Base-by-base conservation (phyloP, 208 protist genomes). In the Vickermania spadyakhi region DNA sequence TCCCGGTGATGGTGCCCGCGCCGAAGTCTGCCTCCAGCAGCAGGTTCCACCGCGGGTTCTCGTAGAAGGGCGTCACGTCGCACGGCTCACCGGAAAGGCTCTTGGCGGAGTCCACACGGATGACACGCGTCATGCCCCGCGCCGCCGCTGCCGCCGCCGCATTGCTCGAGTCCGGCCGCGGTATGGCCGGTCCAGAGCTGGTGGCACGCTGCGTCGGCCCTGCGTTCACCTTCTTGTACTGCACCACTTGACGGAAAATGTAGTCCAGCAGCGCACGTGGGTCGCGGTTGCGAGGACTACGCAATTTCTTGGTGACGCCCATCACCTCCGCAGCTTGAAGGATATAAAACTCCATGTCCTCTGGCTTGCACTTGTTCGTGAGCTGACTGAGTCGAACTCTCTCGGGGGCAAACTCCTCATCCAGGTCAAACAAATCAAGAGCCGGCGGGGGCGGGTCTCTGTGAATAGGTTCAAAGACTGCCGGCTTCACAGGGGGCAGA, bases 381-480 rank as follows among this genome's bases (percentile, higher is more conserved):
- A 98, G 67, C 60, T 97, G 93, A 62, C 89, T 93, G 2, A 98
- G 73, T 2, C 95, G 84, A 53, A 96, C 93, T 41, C 84, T 79
- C 76, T 98, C 94, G 28, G 94, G 94, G 4, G 96, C 94, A 70
- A 98, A 98, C 66, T 97, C 82, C 58, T 97, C 93, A 63, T 98
- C 96, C 3, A 98, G 78, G 72, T 98, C 96, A 71, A 97, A 98
- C 45, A 98, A 80, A 58, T 98, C 96, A 27, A 98, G 81, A 0
- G 91, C 90, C 0, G 96, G 96, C 5, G 81, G 80, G 21, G 78
- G 60, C 0, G 86, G 85, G 68, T 98, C 96, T 52, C 90, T 73
- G 65, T 98, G 80, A n/a, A 93, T 94, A 0, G 94, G 90, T 28
- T 86, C 89, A 64, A 98, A 97, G 1, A 96, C 89, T 0, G 96